Base-by-base conservation (phyloP, 192 early-diverging fungal species). In the Coemansia sp. region DNA sequence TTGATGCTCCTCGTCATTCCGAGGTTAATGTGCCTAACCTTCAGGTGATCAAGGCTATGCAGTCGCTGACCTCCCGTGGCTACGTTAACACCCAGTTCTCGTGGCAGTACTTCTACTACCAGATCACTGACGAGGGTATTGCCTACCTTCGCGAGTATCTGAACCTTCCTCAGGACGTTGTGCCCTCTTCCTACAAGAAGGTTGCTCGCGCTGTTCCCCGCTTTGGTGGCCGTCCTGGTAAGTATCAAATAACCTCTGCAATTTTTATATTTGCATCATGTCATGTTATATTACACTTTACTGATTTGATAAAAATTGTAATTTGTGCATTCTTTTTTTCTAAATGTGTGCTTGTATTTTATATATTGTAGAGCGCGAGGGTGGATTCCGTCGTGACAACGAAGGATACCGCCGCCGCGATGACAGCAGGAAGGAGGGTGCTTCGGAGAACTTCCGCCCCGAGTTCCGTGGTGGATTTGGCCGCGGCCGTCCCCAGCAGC, bases 71-170 rank as follows among this genome's bases (percentile, higher is more conserved):
- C 80, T 99, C 97, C 61, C 90, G 89, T 76, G 94, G 93, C 70
- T 92, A 80, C 64, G 95, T 99, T 82, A 94, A 92, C 85, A 92
- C 91, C 68, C 91, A 91, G 76, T 99, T 99, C 92, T 97, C 95
- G 81, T 99, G 97, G 97, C 95, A 97, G 82, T 94, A 94, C 88
- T 99, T 96, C 89, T 99, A 99, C 93, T 99, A 99, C 86, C 94
- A 89, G 84, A 88, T 99, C 76, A 99, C 96, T 81, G 89, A 95
- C 76, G 92, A 93, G 85, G 97, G 97, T 83, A 95, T 98, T 68
- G 93, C 92, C 78, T 97, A 96, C 87, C 87, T 98, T 68, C 92
- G 96, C 79, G 91, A 94, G 84, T 92, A 89, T 91, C 90, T 99
- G 65, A 92, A 97, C 92, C 87, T 99, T 66, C 97, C 97, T 71